Conservation (phyloP, 208 protist species). For the Wallacemonas collosoma region DNA sequence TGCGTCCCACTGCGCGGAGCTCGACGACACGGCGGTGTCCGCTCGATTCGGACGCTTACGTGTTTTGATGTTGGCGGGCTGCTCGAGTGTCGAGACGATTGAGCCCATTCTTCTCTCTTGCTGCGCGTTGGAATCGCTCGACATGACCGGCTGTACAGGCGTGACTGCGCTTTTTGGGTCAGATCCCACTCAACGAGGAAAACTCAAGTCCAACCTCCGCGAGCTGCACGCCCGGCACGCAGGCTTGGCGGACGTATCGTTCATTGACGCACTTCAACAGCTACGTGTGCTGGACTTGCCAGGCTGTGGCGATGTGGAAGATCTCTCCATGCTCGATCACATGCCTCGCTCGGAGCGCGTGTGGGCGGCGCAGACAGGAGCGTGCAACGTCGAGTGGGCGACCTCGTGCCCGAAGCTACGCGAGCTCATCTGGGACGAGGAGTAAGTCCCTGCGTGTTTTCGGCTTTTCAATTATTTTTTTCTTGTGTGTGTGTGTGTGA, state of each 20-base stretch:
- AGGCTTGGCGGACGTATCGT: not conserved
- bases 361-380: not conserved
- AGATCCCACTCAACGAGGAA: not conserved
- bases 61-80: not conserved
- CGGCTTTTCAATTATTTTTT: too few species aligned
- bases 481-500: too few species aligned
- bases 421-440: constrained; percentile 5
- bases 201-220: not conserved
- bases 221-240: not conserved
- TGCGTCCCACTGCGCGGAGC: not conserved
- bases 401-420: constrained; percentile 3
- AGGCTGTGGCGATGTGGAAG: constrained; percentile 12
- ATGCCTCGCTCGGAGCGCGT: constrained; percentile 8
- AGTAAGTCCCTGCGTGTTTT: not conserved
- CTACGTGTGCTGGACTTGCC: constrained; percentile 24
- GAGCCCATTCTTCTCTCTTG: not conserved
- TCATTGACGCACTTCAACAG: not conserved
- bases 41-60: not conserved
- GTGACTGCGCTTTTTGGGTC: not conserved
- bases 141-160: constrained; percentile 5
- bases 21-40: not conserved
- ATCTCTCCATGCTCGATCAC: constrained; percentile 7
- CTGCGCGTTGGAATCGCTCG: not conserved
- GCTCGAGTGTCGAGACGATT: not conserved
- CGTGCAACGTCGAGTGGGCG: not conserved